Base-by-base conservation (phyloP, 345 rosid genomes). In the Acer negundo region DNA sequence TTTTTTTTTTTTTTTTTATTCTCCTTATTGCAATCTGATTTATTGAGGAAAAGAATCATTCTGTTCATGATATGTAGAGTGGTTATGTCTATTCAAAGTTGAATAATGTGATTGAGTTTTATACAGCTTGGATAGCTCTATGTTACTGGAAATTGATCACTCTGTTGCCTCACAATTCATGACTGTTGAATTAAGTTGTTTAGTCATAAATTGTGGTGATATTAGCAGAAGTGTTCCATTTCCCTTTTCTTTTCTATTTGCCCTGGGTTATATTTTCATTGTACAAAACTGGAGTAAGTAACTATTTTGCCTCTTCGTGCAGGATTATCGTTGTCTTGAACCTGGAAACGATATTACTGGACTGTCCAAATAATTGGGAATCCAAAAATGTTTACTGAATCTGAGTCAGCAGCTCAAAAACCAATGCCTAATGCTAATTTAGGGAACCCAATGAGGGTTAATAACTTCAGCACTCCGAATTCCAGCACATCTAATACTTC, bases 291-390 rank as follows among this genome's bases (percentile, higher is more conserved):
- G 77, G 69, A 35, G 56, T 42, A 2, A 13, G 3, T 59, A 31
- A 73, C 70, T 68, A 72, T 70, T 47, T 28, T 28, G 17, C 44
- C 7, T 40, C n/a, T 24, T 62, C 65, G 55, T 81, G 40, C 92
- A 93, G 97, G 90, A 85, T 95, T 72, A 89, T 90, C 83, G 87
- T 93, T 70, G 94, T 93, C 82, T 87, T 93, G 84, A 93, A 89
- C 80, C 82, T 93, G 93, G 97, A 91, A 85, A 95, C 88, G 20
- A 86, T 93, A 77, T 78, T 90, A 53, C 89, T 86, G 65, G 92
- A 91, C 7, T 87, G 85, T 74, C 95, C 95, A 91, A 67, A 84
- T 85, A 12, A 85, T 93, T 40, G 98, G 98, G 78, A 95, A 93
- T 75, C 94, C 97, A 28, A 87, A 56, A 70, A 56, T 84, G 74